phyloP scores from a whole-genome alignment of 805 yeast species.

The Yarrowia yakushimensis region DNA sequence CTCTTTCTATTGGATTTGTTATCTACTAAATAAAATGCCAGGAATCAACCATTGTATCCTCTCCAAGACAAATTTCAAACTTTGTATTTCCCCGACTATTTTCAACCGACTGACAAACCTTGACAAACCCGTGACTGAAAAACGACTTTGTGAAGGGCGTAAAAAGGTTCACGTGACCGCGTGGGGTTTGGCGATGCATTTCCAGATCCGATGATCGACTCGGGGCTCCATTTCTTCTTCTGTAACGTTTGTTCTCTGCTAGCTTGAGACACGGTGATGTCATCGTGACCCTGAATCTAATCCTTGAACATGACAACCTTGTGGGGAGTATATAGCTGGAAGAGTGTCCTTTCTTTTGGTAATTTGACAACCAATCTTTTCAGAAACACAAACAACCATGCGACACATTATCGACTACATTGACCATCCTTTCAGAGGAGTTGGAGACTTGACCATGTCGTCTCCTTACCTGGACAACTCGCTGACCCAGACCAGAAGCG shows the following conservation, averaged over 20 bases:
- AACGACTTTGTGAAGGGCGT: neutral
- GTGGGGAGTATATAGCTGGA: neutral
- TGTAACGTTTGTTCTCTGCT: neutral
- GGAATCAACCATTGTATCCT: too few relatives aligned
- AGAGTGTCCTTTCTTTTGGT: too few relatives aligned
- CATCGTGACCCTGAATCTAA: too few relatives aligned
- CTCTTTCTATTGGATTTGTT: too few relatives aligned
- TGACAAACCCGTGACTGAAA: neutral
- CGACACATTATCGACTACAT: slow-evolving; percentile 8
- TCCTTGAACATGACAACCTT: neutral
- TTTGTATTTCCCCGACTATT: too few relatives aligned
- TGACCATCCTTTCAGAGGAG: slow-evolving; percentile 11
- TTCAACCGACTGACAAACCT: neutral
- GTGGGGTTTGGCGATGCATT: neutral
- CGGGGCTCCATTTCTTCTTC: neutral
- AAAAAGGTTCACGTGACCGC: neutral
- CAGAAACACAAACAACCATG: neutral
- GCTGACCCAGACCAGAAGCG: neutral
- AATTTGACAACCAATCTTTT: too few relatives aligned
- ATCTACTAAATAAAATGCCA: too few relatives aligned
- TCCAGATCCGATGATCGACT: neutral
- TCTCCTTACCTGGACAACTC: slow-evolving; percentile 8
- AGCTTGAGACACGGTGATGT: too few relatives aligned
- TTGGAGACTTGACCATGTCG: slow-evolving; percentile 8
- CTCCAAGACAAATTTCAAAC: too few relatives aligned